phyloP scores from a whole-genome alignment of 768 basidiomycete species.

The Tubosaeta sp. region DNA sequence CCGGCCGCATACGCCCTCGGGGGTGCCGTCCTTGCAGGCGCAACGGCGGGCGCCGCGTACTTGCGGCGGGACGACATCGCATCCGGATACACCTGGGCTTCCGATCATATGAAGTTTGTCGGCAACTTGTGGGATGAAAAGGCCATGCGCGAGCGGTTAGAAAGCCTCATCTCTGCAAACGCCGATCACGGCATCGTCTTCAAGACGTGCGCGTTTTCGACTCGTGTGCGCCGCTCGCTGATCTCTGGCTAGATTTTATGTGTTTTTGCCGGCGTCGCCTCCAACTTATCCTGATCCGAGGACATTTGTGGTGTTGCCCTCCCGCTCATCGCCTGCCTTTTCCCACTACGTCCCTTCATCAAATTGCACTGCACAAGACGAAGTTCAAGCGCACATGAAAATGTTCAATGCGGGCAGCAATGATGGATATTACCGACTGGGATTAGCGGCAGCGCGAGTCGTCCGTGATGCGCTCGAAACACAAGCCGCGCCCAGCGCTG shows the following conservation, averaged over 20 bases:
- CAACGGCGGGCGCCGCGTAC: constrained; percentile 81
- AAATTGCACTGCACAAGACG: constrained; percentile 69
- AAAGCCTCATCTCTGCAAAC: constrained; percentile 57
- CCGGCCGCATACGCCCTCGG: constrained; percentile 69
- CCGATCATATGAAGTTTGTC: constrained; percentile 88
- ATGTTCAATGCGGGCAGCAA: constrained; percentile 84
- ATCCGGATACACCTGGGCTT: constrained; percentile 67
- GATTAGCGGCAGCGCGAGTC: constrained; percentile 57
- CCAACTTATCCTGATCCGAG: constrained; percentile 51
- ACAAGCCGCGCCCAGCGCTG: background rate
- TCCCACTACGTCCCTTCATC: constrained; percentile 57
- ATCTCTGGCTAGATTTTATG: constrained; percentile 62
- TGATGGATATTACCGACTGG: constrained; percentile 88
- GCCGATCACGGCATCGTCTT: constrained; percentile 63
- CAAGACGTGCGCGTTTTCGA: constrained; percentile 52
- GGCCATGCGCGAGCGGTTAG: constrained; percentile 55
- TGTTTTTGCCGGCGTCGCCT: constrained; percentile 65
- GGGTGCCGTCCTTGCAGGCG: constrained; percentile 72
- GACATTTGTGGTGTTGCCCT: constrained; percentile 78
- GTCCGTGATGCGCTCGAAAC: constrained; percentile 52
- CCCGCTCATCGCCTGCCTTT: constrained; percentile 40
- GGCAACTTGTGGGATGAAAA: constrained; percentile 80
- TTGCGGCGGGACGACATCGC: constrained; percentile 74
- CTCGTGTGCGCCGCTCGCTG: background rate
- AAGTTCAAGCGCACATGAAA: constrained; percentile 79